Evolutionary conservation across 352 stramenopile genomes (phyloP).

Genomic region (Paralagenidium karlingii): DNA sequence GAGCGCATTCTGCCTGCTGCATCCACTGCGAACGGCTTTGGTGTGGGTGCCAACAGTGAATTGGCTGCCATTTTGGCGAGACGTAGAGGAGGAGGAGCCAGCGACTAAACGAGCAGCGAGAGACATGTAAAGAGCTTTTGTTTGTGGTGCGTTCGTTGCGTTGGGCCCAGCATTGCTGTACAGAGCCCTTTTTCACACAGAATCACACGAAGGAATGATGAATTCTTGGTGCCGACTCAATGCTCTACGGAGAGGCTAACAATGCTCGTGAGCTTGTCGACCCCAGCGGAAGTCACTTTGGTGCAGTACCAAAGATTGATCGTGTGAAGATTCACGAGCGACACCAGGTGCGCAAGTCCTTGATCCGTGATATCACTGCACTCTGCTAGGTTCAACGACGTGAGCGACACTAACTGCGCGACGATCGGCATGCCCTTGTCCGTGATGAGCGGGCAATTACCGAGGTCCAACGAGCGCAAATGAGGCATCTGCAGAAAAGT

Average conservation of each 20-base stretch:
- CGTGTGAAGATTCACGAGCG: conserved; percentile 30
- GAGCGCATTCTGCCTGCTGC: conserved; percentile 26
- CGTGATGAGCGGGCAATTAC: conserved; percentile 66
- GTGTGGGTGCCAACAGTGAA: conserved; percentile 58
- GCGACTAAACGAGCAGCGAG: no score
- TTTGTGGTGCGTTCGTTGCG: no score
- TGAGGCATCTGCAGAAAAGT: conserved; percentile 34
- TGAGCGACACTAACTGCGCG: conserved; percentile 32
- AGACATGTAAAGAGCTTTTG: no score
- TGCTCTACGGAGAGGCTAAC: conserved; percentile 34
- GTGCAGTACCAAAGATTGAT: conserved; percentile 78
- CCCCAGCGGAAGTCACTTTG: conserved; percentile 41
- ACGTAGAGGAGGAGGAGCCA: conserved; percentile 43
- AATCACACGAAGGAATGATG: no score
- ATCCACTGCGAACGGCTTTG: conserved; percentile 12
- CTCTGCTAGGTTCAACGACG: conserved; percentile 56
- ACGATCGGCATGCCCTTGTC: conserved; percentile 40
- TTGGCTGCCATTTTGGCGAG: conserved; percentile 67
- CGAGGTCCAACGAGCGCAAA: conserved; percentile 60
- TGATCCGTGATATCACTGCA: conserved; percentile 55
- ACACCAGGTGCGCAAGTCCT: conserved; percentile 27
- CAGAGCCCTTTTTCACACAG: no score
- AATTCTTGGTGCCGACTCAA: no score
- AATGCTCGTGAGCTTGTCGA: conserved; percentile 33
- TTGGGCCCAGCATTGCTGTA: no score